These are phyloP conservation scores for Pythium angustatum DNA, from an alignment of 352 stramenopile species.

Conservation along the genomic window DNA sequence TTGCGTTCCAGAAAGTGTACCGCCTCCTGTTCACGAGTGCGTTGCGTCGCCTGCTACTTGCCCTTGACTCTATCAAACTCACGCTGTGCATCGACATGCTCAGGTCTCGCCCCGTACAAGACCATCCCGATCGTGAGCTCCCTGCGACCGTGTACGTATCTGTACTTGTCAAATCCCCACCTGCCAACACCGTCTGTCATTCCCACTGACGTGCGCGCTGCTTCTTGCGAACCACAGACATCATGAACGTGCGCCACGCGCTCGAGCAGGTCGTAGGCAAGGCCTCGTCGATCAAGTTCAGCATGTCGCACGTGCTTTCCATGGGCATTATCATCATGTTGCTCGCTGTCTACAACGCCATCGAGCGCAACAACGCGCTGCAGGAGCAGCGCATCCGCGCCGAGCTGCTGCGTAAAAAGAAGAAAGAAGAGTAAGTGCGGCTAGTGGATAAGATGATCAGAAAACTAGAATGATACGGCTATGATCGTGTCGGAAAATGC, in stretches of 20 bases:
- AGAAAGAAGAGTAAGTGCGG: constrained; percentile 9
- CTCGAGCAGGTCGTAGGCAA: constrained; percentile 79
- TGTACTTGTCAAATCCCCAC: not conserved
- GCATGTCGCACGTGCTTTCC: constrained; percentile 75
- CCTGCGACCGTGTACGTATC: constrained; percentile 51
- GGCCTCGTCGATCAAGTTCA: constrained; percentile 79
- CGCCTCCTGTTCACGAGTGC: constrained; percentile 62
- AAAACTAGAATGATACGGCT: not conserved
- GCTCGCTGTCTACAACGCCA: constrained; percentile 74
- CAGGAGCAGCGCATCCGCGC: constrained; percentile 69
- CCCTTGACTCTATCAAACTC: not conserved
- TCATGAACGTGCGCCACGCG: constrained; percentile 65
- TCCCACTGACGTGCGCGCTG: constrained; percentile 8
- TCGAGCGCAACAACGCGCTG: constrained; percentile 71
- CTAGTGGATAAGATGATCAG: not conserved
- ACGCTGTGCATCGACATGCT: constrained; percentile 15
- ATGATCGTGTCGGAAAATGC: too few relatives aligned
- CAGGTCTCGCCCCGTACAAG: constrained; percentile 69
- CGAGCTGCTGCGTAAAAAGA: constrained; percentile 40
- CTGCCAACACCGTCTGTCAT: not conserved
- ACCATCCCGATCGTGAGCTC: constrained; percentile 61
- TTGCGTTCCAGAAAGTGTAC: constrained; percentile 82
- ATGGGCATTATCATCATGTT: constrained; percentile 80
- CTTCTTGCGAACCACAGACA: constrained; percentile 35
- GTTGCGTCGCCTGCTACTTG: not conserved